Conservation (phyloP, 495 filamentous ascomycete species). For the Hyaloscypha finlandica region DNA sequence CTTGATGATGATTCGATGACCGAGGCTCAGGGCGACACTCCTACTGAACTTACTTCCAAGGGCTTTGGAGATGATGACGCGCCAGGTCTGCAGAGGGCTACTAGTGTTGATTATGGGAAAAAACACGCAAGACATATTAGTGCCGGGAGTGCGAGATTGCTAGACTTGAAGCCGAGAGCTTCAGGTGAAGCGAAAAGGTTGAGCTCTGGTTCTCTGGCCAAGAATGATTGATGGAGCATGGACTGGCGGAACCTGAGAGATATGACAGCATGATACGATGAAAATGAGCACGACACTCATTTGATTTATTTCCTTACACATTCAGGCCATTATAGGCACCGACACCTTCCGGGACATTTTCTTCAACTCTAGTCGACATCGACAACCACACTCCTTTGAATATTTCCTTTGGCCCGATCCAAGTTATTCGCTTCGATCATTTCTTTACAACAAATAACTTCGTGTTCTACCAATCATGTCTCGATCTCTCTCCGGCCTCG, state of each 20-base stretch:
- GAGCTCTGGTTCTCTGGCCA: slow-evolving; percentile 24
- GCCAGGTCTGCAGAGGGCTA: slow-evolving; percentile 56
- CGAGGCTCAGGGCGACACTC: slow-evolving; percentile 37
- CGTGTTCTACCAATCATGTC: slow-evolving; percentile 13
- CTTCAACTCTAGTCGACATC: slow-evolving; percentile 12
- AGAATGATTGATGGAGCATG: neutral
- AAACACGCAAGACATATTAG: slow-evolving; percentile 69
- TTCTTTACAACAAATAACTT: slow-evolving; percentile 17
- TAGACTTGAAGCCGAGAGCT: slow-evolving; percentile 55
- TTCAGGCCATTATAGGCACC: slow-evolving; percentile 25
- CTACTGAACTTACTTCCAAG: slow-evolving; percentile 28
- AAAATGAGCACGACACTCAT: slow-evolving; percentile 33
- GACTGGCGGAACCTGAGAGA: neutral
- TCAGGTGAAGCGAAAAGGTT: slow-evolving; percentile 33
- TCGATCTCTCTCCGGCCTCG: neutral
- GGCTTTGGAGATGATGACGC: slow-evolving; percentile 45
- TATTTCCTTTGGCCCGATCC: slow-evolving; percentile 14
- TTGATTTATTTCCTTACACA: slow-evolving; percentile 28
- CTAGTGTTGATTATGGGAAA: slow-evolving; percentile 63
- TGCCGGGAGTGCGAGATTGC: slow-evolving; percentile 69
- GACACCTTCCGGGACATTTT: slow-evolving; percentile 32
- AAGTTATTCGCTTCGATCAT: slow-evolving; percentile 22
- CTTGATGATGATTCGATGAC: slow-evolving; percentile 44
- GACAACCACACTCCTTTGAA: slow-evolving; percentile 10
- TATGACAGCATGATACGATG: slow-evolving; percentile 22